A percentile compares a stretch with the other conserved stretches of the same genome.
Evolutionary conservation across 2,329 filamentous ascomycete genomes (phyloP).

Genomic region (Hymenoscyphus scutula): DNA sequence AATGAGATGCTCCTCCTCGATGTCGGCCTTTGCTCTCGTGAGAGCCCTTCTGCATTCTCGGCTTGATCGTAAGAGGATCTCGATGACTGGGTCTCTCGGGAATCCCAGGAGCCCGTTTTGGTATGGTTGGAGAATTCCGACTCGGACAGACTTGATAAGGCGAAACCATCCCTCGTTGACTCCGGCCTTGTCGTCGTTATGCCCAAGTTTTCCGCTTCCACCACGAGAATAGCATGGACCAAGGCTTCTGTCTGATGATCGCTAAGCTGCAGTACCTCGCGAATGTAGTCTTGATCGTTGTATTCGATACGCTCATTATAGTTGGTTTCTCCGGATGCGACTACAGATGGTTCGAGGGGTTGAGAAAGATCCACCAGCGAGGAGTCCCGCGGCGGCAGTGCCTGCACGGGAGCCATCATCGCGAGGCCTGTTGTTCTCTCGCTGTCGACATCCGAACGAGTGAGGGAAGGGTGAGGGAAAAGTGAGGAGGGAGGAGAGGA

Average conservation of each 20-base stretch:
- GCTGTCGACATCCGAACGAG: conserved; percentile 16
- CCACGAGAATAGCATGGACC: conserved; percentile 27
- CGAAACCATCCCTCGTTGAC: conserved; percentile 11
- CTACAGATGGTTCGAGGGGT: conserved; percentile 11
- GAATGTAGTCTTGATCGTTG: conserved; percentile 30
- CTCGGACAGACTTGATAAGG: conserved; percentile 18
- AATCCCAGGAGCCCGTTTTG: conserved; percentile 30
- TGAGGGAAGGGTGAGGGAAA: neutral
- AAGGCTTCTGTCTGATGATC: conserved; percentile 27
- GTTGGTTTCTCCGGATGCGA: neutral
- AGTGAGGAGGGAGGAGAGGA: neutral
- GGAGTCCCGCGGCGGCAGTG: conserved; percentile 17
- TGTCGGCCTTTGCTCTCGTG: conserved; percentile 19
- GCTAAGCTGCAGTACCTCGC: conserved; percentile 34
- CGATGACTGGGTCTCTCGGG: conserved; percentile 30
- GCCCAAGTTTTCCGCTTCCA: conserved; percentile 32
- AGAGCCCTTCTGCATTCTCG: conserved; percentile 10
- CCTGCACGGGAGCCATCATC: conserved; percentile 24
- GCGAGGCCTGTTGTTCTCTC: conserved; percentile 14
- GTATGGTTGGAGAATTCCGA: conserved; percentile 28
- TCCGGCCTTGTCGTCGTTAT: conserved; percentile 28
- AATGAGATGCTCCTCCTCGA: conserved; percentile 32
- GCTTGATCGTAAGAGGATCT: conserved; percentile 28
- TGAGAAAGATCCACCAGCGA: conserved; percentile 27
- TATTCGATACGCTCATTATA: conserved; percentile 20